A percentile compares a stretch with the other conserved stretches of the same genome.
These are phyloP conservation scores for Teratosphaeria destructans DNA, from an alignment of 2,329 filamentous ascomycete species.

Conservation along the genomic window DNA sequence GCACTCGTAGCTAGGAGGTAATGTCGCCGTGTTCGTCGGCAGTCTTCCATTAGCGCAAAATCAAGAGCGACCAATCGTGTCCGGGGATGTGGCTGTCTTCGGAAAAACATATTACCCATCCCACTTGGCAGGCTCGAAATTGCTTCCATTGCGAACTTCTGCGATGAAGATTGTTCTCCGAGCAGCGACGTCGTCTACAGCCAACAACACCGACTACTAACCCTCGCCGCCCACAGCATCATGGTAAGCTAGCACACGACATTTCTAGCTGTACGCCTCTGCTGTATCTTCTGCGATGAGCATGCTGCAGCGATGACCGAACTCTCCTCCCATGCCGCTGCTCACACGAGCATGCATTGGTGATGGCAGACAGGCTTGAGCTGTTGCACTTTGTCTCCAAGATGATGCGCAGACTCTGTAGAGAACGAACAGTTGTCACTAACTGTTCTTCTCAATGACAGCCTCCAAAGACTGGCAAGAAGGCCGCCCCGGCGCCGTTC, in stretches of 20 bases:
- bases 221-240: constrained; percentile 1
- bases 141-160: background rate
- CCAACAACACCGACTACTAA: background rate
- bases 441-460: constrained; percentile 99
- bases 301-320: constrained; percentile 12
- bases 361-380: constrained; percentile 40
- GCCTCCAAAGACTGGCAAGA: constrained; percentile 95
- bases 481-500: constrained; percentile 94
- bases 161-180: background rate
- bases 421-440: constrained; percentile 81
- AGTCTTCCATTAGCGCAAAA: background rate
- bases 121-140: background rate
- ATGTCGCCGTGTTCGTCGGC: background rate
- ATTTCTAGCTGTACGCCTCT: constrained; percentile 11
- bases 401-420: constrained; percentile 61
- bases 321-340: constrained; percentile 7
- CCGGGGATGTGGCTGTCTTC: too few species aligned
- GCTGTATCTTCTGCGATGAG: constrained; percentile 4
- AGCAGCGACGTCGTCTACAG: constrained; percentile 7
- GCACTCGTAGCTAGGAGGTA: background rate
- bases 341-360: constrained; percentile 2
- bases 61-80: background rate
- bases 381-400: constrained; percentile 42
- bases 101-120: background rate
- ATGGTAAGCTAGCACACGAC: constrained; percentile 12